Base-by-base conservation (phyloP, 768 basidiomycete species). In the Lentinula detonsa region DNA sequence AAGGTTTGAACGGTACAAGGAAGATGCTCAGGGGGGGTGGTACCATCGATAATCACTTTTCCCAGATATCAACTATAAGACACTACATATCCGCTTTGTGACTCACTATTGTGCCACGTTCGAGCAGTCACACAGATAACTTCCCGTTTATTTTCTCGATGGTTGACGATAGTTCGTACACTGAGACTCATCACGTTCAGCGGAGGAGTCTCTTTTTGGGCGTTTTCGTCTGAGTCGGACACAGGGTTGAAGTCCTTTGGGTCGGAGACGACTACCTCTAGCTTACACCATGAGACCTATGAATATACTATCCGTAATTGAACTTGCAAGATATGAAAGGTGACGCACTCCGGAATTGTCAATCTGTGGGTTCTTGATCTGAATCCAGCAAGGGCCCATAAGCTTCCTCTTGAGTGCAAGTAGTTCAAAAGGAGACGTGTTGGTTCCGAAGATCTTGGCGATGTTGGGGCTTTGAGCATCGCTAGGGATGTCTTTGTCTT, bases 381-480 rank as follows among this genome's bases (percentile, higher is more conserved):
- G 81, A 49, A 99, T 77, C 97, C 97, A 99, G 70, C 97, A 98
- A 0, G 97, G 95, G 0, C 97, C 97, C 95, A 98, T 98, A 61
- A 98, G 97, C 75, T 95, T 97, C 35, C 95, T 86, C 73, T 98
- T 98, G 50, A 98, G 66, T 2, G 95, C 95, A 18, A 99, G 83
- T 9, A 93, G 76, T 71, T 98, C 97, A 66, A 99, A 99, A 0
- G 96, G 90, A 57, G 78, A 92, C 5, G 95, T 96, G 65, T 86
- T 95, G 2, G 95, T 90, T 11, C 97, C 97, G 65, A 98, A 90
- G 10, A 98, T 87, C 60, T 84, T 85, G 37, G 85, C 80, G 70
- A 98, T 95, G 55, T 91, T 95, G 8, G 91, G 86, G 51, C 91
- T 93, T 43, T 83, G 84, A 3, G 88, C 83, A 37, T 84, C 85